Conservation (phyloP, 2,329 filamentous ascomycete species). For the Aureobasidium subglaciale region DNA sequence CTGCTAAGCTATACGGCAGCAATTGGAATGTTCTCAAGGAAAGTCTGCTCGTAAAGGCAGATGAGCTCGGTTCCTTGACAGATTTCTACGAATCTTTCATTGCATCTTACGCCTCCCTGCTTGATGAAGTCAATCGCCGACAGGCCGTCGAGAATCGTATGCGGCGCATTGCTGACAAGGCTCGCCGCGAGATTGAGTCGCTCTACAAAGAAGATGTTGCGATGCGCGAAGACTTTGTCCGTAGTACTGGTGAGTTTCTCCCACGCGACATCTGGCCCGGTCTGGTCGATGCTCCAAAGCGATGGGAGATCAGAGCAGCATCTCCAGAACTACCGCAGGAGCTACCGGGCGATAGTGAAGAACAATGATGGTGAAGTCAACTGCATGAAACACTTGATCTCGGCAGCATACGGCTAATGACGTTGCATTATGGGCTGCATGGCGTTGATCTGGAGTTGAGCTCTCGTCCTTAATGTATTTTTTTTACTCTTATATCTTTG, state of each 20-base stretch:
- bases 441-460: too few species aligned
- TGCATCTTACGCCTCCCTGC: conserved; percentile 72
- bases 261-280: conserved; percentile 84
- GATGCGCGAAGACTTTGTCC: conserved; percentile 69
- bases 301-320: conserved; percentile 12
- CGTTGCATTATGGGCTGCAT: neutral
- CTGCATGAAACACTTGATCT: neutral
- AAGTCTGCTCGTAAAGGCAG: conserved; percentile 60
- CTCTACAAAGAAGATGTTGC: conserved; percentile 60
- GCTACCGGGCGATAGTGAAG: neutral
- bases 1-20: conserved; percentile 55
- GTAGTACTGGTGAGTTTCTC: conserved; percentile 77
- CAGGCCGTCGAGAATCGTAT: conserved; percentile 67
- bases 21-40: conserved; percentile 69
- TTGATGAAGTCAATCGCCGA: conserved; percentile 76
- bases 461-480: too few species aligned
- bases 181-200: conserved; percentile 67
- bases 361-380: neutral
- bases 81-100: conserved; percentile 85
- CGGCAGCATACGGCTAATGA: neutral
- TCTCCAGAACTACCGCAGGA: neutral
- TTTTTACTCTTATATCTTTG: neutral
- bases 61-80: conserved; percentile 68
- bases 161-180: conserved; percentile 66
- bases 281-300: conserved; percentile 42